phyloP scores from a whole-genome alignment of 495 filamentous ascomycete genomes.

The Geoglossum glabrum region DNA sequence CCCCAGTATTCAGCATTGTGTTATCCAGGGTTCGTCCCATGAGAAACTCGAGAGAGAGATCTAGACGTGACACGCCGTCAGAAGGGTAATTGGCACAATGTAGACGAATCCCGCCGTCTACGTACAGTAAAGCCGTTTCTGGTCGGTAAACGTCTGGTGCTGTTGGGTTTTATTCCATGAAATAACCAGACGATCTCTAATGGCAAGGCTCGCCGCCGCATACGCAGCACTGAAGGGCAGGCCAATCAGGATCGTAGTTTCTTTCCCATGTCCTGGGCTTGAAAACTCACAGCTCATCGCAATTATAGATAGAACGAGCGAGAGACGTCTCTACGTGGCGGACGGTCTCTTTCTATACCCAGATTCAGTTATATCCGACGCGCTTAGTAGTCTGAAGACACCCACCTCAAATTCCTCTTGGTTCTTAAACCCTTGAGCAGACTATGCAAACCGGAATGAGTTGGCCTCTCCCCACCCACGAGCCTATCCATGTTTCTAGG shows the following conservation, averaged over 20 bases:
- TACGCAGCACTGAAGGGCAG: conserved; percentile 50
- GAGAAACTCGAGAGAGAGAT: conserved; percentile 87
- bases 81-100: background rate
- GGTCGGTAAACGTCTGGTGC: conserved; percentile 71
- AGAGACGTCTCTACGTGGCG: conserved; percentile 92
- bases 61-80: conserved; percentile 13
- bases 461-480: background rate
- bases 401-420: conserved; percentile 52
- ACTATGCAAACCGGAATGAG: conserved; percentile 20
- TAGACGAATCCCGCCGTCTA: background rate
- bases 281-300: conserved; percentile 54
- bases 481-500: conserved; percentile 1
- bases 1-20: conserved; percentile 87
- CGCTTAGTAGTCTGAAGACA: background rate
- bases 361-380: background rate
- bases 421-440: conserved; percentile 46
- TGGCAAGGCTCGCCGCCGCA: conserved; percentile 70
- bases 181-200: conserved; percentile 80
- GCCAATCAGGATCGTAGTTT: background rate
- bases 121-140: conserved; percentile 80
- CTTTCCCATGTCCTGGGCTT: background rate
- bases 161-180: conserved; percentile 98
- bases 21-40: conserved; percentile 96
- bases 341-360: conserved; percentile 50
- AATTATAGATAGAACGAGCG: conserved; percentile 92